Conservation (phyloP, 108 stramenopile species). For the Cyclotella baltica region DNA sequence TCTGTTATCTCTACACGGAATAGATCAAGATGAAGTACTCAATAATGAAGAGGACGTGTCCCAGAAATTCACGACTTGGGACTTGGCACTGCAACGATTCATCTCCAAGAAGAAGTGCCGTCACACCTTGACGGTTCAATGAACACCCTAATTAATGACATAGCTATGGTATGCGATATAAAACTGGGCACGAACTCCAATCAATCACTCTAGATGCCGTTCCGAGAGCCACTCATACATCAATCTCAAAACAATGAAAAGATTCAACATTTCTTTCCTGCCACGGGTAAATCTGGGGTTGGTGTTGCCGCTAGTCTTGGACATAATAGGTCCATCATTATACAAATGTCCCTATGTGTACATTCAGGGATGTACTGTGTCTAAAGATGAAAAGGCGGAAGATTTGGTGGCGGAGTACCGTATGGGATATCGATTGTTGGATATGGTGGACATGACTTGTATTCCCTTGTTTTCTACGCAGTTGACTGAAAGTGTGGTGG, state of each 20-base stretch:
- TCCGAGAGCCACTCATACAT: slow-evolving; percentile 57
- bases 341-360: slow-evolving; percentile 48
- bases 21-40: slow-evolving; percentile 18
- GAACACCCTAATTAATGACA: slow-evolving; percentile 57
- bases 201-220: slow-evolving; percentile 68
- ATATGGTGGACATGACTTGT: slow-evolving; percentile 88
- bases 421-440: slow-evolving; percentile 73
- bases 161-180: slow-evolving; percentile 86
- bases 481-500: slow-evolving; percentile 53
- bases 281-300: slow-evolving; percentile 85
- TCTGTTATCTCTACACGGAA: slow-evolving; percentile 64
- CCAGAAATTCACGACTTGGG: slow-evolving; percentile 70
- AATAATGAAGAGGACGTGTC: slow-evolving; percentile 29
- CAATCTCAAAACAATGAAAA: slow-evolving; percentile 30
- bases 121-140: slow-evolving; percentile 26
- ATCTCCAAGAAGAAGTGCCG: not conserved
- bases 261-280: slow-evolving; percentile 75
- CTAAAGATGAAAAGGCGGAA: slow-evolving; percentile 70
- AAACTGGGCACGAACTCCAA: slow-evolving; percentile 67
- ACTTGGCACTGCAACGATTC: slow-evolving; percentile 65
- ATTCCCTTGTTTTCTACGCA: slow-evolving; percentile 73
- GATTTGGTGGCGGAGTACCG: slow-evolving; percentile 62
- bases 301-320: slow-evolving; percentile 79
- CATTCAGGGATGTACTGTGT: slow-evolving; percentile 89
- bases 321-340: slow-evolving; percentile 36